Evolutionary conservation across 2,329 filamentous ascomycete genomes (phyloP), one percentile per base, ranked within the genome.

Genomic region (Venturia oleaginea): DNA sequence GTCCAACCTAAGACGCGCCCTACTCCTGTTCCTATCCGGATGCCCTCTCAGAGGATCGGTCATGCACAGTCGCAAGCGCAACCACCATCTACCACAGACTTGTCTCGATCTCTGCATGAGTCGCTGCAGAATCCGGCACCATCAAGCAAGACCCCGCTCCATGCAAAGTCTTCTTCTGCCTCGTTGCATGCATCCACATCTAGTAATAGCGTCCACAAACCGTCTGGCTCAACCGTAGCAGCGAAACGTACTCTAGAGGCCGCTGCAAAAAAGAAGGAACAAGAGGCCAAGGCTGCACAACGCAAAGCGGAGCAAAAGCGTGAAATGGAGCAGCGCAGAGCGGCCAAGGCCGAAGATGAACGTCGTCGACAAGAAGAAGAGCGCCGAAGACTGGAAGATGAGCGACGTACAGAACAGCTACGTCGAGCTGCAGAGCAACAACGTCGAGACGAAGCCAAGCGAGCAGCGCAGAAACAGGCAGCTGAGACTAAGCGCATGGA

Each of bases 301-400:
- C 85, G 87, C 61, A 93, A 91, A 71, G 86, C 87, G 10, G 90
- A 95, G 24, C 86, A 88, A 43, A 96, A 95, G 76, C 84, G 86
- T 19, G 90, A 95, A 70, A 78, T 89, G 40, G 91, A 96, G 72
- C 86, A 89, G 59, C 91, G 92, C 76, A 83, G 89, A 66, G 84
- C 84, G 59, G 85, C 84, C 19, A 86, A 88, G 68, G 40, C 13
- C 19, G 67, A 66, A 22, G 65, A 67, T n/a, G 67, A 77, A 38
- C 72, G 73, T 34, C 69, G 70, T 13, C 63, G 89, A 69, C 74
- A 62, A 22, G 87, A 90, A 68, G 84, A 69, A 34, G 67, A 68
- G 24, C 63, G 66, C 5, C 64, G 63, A 46, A 69, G 67, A 15
- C 75, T 77, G 64, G 71, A 75, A 64, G 74, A 76, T 65, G 70